Conservation (phyloP, 768 basidiomycete species). For the Strobilomyces confusus region DNA sequence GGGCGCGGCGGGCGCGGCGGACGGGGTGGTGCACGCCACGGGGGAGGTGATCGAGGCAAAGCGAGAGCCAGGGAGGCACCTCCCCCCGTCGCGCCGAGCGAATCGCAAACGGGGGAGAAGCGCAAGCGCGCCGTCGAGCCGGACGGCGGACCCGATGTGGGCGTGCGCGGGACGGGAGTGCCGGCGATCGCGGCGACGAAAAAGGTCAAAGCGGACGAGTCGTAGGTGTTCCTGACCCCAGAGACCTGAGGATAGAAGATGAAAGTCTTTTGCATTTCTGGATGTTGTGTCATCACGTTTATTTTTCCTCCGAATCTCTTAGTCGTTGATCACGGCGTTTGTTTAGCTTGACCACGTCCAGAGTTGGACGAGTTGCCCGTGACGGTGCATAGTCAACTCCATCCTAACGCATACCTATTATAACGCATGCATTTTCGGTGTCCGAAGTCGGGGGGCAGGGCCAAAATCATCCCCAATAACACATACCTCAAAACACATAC, state of each 20-base stretch:
- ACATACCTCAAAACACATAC: no score
- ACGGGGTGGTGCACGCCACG: conserved; percentile 17
- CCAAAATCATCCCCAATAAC: no score
- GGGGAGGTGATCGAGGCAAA: conserved; percentile 22
- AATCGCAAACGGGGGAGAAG: conserved; percentile 62
- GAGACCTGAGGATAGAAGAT: not conserved
- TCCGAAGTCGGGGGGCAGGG: no score
- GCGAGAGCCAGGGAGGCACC: conserved; percentile 15
- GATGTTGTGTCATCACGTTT: not conserved
- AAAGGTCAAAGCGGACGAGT: conserved; percentile 40
- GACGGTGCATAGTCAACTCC: no score
- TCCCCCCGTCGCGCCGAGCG: conserved; percentile 27
- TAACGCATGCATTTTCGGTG: no score
- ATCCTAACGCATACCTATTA: no score
- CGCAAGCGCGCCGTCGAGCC: conserved; percentile 74
- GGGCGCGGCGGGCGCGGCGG: conserved; percentile 44
- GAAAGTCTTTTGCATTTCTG: conserved; percentile 14
- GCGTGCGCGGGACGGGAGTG: conserved; percentile 57
- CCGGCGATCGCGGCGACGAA: conserved; percentile 42
- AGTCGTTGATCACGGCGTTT: no score
- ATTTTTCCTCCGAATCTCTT: no score
- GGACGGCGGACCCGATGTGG: conserved; percentile 69
- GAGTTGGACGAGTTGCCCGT: no score
- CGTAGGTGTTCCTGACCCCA: conserved; percentile 8
- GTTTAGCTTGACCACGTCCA: no score